Base-by-base conservation (phyloP, 441 rosid species). In the Erodium texanum region DNA sequence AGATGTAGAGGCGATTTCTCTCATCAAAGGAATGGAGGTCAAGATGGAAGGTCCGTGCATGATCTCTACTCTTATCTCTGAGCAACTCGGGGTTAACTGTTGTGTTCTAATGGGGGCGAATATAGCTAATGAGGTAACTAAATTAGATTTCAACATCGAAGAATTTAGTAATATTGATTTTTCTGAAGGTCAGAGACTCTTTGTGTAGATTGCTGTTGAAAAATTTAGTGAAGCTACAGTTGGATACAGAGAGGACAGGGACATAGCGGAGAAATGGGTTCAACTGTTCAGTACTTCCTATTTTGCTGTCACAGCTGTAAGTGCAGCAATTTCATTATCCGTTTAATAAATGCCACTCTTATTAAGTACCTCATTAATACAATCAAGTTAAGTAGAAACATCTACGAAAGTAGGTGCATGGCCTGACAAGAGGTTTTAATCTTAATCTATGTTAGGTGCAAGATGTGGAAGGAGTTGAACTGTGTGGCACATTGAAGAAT, bases 141-240 rank as follows among this genome's bases (percentile, higher is more conserved):
- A 19, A 14, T 48, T 36, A 48, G 50, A n/a, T 12, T 16, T 54
- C 24, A 14, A 24, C 22, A 29, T 63, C 20, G 22, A 9, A 45
- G 38, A 56, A 41, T 59, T 62, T 63, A 62, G 23, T 67, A 71
- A 32, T 32, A 48, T 29, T 14, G 74, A 66, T 15, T 75, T 75
- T 65, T 32, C 73, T 29, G 15, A 43, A 56, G 24, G 34, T 69
- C 34, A 24, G 43, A 20, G 41, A 5, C 66, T 77, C 7, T 64
- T 64, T 67, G 18, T 78, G 76, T 78, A 92, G 97, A 92, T 94
- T 75, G 97, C 98, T 0, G 83, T 80, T 69, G 97, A 87, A 82
- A 87, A 94, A 74, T 88, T 94, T 73, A 94, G 99, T 52, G 99
- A 94, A 85, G 99, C 98, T 6, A 94, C 98, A 7, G 90, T 94